Evolutionary conservation across 768 basidiomycete genomes (phyloP).

Genomic region (Aureoboletus auriporus): DNA sequence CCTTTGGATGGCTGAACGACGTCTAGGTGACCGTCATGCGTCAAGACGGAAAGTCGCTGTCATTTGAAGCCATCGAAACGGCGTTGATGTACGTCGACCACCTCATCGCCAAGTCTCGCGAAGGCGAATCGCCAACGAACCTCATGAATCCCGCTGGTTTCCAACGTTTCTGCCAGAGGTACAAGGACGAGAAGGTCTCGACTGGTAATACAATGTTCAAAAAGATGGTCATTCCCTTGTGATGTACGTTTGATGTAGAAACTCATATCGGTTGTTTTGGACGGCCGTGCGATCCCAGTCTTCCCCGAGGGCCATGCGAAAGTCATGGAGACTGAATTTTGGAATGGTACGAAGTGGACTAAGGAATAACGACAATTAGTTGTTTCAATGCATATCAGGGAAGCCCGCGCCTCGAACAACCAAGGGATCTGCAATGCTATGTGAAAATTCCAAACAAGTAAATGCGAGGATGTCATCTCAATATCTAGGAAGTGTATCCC

Average conservation of each 20-base stretch:
- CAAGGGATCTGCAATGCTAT: no score
- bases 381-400: no score
- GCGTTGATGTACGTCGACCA: conserved; percentile 33
- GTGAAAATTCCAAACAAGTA: no score
- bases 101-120: conserved; percentile 27
- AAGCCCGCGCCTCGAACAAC: no score
- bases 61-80: conserved; percentile 24
- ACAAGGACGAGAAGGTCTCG: conserved; percentile 16
- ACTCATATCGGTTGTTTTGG: no score
- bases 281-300: background rate
- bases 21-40: conserved; percentile 25
- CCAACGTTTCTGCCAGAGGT: conserved; percentile 20
- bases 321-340: no score
- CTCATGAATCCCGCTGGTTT: conserved; percentile 21
- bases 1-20: background rate
- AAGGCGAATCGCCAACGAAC: conserved; percentile 11
- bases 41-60: conserved; percentile 21
- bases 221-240: conserved; percentile 19
- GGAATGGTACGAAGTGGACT: no score
- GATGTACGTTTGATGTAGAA: background rate
- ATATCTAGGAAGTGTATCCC: no score
- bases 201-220: conserved; percentile 11
- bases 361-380: no score
- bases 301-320: no score
- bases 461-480: no score